Evolutionary conservation across 1,139 yeast species (phyloP).

Genomic region (Kodamaea sp.): DNA sequence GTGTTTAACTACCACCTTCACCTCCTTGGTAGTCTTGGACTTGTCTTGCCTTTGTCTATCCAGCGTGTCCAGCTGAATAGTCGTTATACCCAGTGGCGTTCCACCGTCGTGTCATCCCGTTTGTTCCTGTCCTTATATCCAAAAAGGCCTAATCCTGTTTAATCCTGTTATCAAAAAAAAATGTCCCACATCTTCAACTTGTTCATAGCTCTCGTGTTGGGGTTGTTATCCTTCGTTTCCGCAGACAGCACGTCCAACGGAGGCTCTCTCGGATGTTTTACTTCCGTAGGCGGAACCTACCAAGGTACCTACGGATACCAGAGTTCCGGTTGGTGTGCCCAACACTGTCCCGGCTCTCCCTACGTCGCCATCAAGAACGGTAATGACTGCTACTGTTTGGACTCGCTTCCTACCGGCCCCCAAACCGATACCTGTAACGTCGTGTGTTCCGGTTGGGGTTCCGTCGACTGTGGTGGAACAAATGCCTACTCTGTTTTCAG

Average conservation of each 20-base stretch:
- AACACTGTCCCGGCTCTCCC: slow-evolving; percentile 46
- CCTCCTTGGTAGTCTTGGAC: too few relatives aligned
- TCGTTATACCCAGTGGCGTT: too few relatives aligned
- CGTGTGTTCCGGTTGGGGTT: slow-evolving; percentile 53
- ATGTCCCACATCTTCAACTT: neutral
- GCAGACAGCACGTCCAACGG: slow-evolving; percentile 2
- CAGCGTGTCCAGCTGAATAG: too few relatives aligned
- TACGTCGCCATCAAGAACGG: slow-evolving; percentile 65
- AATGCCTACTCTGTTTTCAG: slow-evolving; percentile 42
- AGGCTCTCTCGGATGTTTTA: slow-evolving; percentile 35
- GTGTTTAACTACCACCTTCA: too few relatives aligned
- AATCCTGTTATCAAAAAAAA: too few relatives aligned
- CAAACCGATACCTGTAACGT: slow-evolving; percentile 39
- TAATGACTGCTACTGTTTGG: slow-evolving; percentile 66
- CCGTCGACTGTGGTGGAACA: slow-evolving; percentile 59
- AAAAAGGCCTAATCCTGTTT: too few relatives aligned
- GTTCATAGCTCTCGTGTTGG: neutral
- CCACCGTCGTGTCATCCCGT: too few relatives aligned
- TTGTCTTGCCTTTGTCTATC: too few relatives aligned
- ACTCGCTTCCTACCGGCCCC: slow-evolving; percentile 45
- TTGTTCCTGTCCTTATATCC: too few relatives aligned
- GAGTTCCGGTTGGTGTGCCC: slow-evolving; percentile 50
- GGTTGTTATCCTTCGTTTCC: slow-evolving; percentile 3
- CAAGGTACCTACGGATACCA: slow-evolving; percentile 48
- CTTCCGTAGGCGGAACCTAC: slow-evolving; percentile 30